phyloP scores from a whole-genome alignment of 306 rosid species.

The Amphicarpaea edgeworthii region DNA sequence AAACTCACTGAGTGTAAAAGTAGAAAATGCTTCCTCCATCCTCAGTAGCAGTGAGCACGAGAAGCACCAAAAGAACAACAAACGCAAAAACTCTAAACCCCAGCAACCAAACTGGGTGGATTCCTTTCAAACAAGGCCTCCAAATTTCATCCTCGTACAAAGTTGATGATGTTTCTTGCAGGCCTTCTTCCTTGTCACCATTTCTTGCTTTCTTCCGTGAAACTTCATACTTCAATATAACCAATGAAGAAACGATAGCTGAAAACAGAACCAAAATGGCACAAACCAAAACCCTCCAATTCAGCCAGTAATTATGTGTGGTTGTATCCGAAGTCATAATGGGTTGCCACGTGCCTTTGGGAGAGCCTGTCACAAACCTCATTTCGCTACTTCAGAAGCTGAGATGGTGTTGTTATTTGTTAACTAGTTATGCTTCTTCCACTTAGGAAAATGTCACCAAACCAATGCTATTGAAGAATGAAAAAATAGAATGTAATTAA shows the following conservation, averaged over 20 bases:
- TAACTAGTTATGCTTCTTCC: not conserved
- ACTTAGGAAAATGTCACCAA: slow-evolving; percentile 28
- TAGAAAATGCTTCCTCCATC: slow-evolving; percentile 85
- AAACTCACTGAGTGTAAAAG: slow-evolving; percentile 85
- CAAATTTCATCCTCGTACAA: slow-evolving; percentile 94
- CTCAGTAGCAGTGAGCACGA: slow-evolving; percentile 60
- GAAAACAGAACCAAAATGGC: slow-evolving; percentile 65
- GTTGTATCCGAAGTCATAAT: slow-evolving; percentile 79
- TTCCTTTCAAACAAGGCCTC: slow-evolving; percentile 87
- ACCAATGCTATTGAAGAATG: slow-evolving; percentile 32
- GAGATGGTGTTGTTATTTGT: not conserved
- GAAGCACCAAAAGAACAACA: slow-evolving; percentile 76
- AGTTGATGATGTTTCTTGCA: slow-evolving; percentile 53
- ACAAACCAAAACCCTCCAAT: slow-evolving; percentile 90
- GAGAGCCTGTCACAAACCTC: slow-evolving; percentile 69
- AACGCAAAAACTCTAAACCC: slow-evolving; percentile 84
- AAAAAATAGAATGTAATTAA: not conserved
- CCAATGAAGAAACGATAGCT: slow-evolving; percentile 51
- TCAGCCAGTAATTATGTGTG: slow-evolving; percentile 75
- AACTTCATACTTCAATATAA: slow-evolving; percentile 70
- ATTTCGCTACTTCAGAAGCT: slow-evolving; percentile 55
- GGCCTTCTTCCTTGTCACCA: slow-evolving; percentile 49
- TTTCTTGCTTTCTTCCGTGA: slow-evolving; percentile 34
- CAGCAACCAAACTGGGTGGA: slow-evolving; percentile 93
- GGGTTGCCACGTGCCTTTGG: slow-evolving; percentile 81